Conservation (phyloP, 2,329 filamentous ascomycete species). For the Stenocarpella maydis region DNA sequence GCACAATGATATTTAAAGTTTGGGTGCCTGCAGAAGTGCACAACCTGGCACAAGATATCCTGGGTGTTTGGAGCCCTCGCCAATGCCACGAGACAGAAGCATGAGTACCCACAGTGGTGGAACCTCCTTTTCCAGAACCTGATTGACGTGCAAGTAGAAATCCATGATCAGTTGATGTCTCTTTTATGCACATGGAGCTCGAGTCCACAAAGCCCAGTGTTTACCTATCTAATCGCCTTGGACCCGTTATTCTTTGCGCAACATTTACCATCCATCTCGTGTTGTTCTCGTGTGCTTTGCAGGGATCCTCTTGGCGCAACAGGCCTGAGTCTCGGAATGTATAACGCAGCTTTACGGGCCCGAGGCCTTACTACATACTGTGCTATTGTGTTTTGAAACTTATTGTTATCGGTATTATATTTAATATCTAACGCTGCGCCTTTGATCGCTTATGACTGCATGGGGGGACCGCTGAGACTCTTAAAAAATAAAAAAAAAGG, state of each 20-base stretch:
- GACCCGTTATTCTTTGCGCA: constrained; percentile 6
- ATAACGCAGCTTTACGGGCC: not conserved
- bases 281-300: not conserved
- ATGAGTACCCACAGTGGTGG: constrained; percentile 1
- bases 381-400: too few relatives aligned
- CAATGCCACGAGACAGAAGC: not conserved
- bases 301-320: not conserved
- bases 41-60: not conserved
- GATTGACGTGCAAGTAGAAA: not conserved
- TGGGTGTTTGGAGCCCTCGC: not conserved
- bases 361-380: not conserved
- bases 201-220: constrained; percentile 4
- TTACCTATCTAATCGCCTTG: not conserved
- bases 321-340: not conserved
- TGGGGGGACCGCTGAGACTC: too few relatives aligned
- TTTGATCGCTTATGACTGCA: too few relatives aligned
- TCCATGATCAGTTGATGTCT: not conserved
- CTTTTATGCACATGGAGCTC: constrained; percentile 3
- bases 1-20: too few relatives aligned
- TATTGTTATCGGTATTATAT: too few relatives aligned
- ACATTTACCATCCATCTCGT: not conserved
- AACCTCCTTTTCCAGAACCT: constrained; percentile 10
- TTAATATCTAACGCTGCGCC: too few relatives aligned
- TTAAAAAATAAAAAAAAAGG: too few relatives aligned
- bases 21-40: too few relatives aligned